Percentiles rank a stretch among this genome's conserved stretches.
phyloP scores from a whole-genome alignment of 352 stramenopile species.

The Phytophthora meadii region DNA sequence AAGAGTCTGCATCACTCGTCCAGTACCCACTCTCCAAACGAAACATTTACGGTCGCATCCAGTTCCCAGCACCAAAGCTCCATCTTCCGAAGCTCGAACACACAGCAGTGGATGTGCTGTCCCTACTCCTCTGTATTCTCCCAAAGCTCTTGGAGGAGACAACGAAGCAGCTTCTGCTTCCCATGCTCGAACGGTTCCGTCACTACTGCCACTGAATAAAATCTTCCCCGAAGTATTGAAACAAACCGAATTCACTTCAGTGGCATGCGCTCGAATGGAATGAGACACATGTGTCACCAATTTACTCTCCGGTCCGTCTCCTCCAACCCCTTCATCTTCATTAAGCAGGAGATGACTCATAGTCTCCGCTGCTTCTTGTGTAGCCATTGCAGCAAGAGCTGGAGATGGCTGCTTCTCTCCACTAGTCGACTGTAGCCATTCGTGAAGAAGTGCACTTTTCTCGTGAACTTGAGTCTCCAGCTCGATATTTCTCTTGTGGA shows the following conservation, averaged over 20 bases:
- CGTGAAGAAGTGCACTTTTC: conserved; percentile 67
- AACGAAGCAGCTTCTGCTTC: conserved; percentile 53
- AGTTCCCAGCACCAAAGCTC: conserved; percentile 77
- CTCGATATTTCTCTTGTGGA: conserved; percentile 49
- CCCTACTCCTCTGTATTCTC: conserved; percentile 80
- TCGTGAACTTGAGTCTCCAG: conserved; percentile 66
- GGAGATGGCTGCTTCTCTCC: conserved; percentile 25
- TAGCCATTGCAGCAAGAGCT: conserved; percentile 30
- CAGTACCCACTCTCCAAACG: conserved; percentile 83
- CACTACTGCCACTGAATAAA: conserved; percentile 83
- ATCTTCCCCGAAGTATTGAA: conserved; percentile 87
- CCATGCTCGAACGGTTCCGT: conserved; percentile 84
- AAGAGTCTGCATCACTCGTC: conserved; percentile 83
- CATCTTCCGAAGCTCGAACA: conserved; percentile 80
- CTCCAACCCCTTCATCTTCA: conserved; percentile 25
- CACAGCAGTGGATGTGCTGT: conserved; percentile 86
- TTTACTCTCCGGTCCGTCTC: conserved; percentile 18
- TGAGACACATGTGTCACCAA: conserved; percentile 55
- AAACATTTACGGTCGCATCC: conserved; percentile 88
- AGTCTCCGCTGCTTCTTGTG: conserved; percentile 58
- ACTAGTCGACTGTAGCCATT: conserved; percentile 62
- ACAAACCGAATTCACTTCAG: conserved; percentile 85
- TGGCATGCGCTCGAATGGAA: conserved; percentile 79
- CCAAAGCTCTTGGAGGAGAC: conserved; percentile 42
- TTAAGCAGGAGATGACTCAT: conserved; percentile 52